These are phyloP conservation scores for Amaranthus cruentus DNA, from an alignment of 148 eudicot species.

Conservation along the genomic window DNA sequence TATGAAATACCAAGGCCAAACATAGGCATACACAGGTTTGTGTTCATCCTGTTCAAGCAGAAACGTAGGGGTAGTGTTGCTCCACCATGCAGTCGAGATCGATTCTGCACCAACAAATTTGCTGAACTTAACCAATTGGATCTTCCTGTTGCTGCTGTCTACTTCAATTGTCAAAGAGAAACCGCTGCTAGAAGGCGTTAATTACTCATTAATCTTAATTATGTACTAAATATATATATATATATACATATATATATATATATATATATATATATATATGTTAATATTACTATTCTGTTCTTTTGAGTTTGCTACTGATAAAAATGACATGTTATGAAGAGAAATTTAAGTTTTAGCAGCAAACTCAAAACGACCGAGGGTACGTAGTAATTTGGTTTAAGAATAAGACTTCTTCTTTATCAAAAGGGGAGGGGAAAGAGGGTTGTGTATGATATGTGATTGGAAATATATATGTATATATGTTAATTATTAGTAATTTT, in stretches of 20 bases:
- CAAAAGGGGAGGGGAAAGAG: neutral
- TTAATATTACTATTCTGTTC: too few species aligned
- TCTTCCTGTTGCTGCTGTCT: slow-evolving; percentile 76
- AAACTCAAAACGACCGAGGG: too few species aligned
- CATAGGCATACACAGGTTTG: slow-evolving; percentile 95
- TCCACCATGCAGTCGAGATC: slow-evolving; percentile 50
- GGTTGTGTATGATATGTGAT: neutral
- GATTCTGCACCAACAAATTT: slow-evolving; percentile 54
- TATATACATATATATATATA: neutral
- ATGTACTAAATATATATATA: neutral
- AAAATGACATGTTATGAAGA: too few species aligned
- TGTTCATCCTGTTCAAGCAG: slow-evolving; percentile 72
- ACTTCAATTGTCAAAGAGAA: slow-evolving; percentile 81
- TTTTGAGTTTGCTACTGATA: too few species aligned
- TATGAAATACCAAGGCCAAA: slow-evolving; percentile 86
- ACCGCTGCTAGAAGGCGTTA: slow-evolving; percentile 72
- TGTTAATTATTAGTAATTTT: neutral
- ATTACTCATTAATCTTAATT: neutral
- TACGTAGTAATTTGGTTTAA: neutral
- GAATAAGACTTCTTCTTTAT: neutral
- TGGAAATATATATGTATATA: slow-evolving; percentile 1
- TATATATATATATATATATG: neutral
- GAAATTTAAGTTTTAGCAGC: too few species aligned
- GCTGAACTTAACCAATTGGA: slow-evolving; percentile 57
- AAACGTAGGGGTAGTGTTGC: slow-evolving; percentile 37